Base-by-base conservation (phyloP, 116 monocot genomes). In the Zostera marina region DNA sequence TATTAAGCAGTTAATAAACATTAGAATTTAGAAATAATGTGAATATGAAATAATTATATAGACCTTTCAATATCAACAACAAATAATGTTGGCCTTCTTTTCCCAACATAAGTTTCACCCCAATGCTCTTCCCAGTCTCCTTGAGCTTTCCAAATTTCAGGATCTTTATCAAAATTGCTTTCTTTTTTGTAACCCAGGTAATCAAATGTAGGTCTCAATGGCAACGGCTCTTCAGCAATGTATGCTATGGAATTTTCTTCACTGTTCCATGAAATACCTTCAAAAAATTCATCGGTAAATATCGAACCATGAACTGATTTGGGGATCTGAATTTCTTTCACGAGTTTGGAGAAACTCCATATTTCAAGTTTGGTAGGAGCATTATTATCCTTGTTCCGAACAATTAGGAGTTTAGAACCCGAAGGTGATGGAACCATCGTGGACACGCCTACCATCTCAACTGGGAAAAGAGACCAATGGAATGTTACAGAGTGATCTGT, bases 81-180 rank as follows among this genome's bases (percentile, higher is more conserved):
- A 70, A 89, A 96, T 12, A 96, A 69, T 49, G 80, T 53, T 63
- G 89, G 89, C 38, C 66, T 73, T 66, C 70, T 80, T 70, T 89
- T 96, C 66, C 77, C 83, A 15, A 80, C 73, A 67, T 96, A 96
- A 6, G 96, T 83, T 72, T 96, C 96, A 43, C 96, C 96, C 96
- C 96, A 96, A 32, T 85, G 61, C 53, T 96, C 96, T 72, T 89
- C 89, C 82, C 84, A 89, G 49, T 85, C 85, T 41, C 96, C 96
- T 72, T 78, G 82, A 48, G 89, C 89, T 74, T 82, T 89, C 96
- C 96, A 96, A 59, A 73, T 80, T 59, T 66, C 67, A 70, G 53
- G 70, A 45, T 89, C 85, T 42, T 89, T 82, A 26, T 81, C 81
- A 60, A 67, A 52, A 42, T 69, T 70, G 39, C 76, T 70, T 57